A percentile compares a stretch with the other conserved stretches of the same genome.
phyloP scores from a whole-genome alignment of 202 grass and related monocot species.

The Cymbopogon flexuosus region DNA sequence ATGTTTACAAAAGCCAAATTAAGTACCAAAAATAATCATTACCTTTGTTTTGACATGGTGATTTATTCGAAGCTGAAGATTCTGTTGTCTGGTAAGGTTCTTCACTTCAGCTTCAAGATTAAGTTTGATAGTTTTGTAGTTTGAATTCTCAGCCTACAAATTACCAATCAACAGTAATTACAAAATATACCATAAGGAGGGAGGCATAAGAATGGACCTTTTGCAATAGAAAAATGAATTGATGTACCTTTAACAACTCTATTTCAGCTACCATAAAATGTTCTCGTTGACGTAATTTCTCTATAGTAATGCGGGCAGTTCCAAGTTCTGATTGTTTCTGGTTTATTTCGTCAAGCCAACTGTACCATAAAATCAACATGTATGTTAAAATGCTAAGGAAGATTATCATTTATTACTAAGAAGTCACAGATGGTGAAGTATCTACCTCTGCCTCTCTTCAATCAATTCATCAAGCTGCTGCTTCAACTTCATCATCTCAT shows the following conservation, averaged over 20 bases:
- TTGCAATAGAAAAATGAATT: constrained; percentile 9
- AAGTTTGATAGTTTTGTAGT: constrained; percentile 69
- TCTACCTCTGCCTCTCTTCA: constrained; percentile 85
- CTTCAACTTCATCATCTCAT: constrained; percentile 69
- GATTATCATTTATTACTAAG: not conserved
- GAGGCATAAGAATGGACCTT: not conserved
- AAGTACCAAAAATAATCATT: not conserved
- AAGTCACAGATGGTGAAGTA: constrained; percentile 9
- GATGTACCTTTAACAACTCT: constrained; percentile 74
- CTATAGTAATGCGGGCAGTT: constrained; percentile 53
- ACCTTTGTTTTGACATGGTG: constrained; percentile 98
- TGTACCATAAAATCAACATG: constrained; percentile 37
- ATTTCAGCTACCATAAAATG: constrained; percentile 77
- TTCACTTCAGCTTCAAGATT: constrained; percentile 87
- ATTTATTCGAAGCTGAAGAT: constrained; percentile 86
- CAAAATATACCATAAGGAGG: not conserved
- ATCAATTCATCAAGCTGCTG: constrained; percentile 71
- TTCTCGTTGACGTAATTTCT: constrained; percentile 60
- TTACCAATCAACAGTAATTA: constrained; percentile 11
- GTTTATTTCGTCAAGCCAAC: constrained; percentile 90
- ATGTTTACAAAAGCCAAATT: constrained; percentile 9
- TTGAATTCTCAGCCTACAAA: constrained; percentile 76
- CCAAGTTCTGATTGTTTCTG: constrained; percentile 73
- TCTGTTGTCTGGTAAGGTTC: constrained; percentile 65
- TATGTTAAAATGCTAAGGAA: not conserved